Base-by-base conservation (phyloP, 2,329 filamentous ascomycete genomes). In the Diaporthe capsici region DNA sequence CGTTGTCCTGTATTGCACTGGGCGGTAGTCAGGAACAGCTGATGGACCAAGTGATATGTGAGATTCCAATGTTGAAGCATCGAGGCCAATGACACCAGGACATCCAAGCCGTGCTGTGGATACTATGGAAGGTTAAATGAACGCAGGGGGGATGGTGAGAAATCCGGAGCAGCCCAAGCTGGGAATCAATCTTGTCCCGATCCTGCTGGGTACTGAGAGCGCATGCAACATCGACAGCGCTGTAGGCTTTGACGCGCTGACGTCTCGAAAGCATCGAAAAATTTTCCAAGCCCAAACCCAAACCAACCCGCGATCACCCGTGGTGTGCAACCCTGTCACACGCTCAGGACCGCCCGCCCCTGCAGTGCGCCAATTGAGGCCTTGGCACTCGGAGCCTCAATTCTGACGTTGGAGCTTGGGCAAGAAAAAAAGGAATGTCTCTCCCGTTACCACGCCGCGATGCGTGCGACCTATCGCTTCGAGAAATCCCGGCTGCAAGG, bases 241-340 rank as follows among this genome's bases (percentile, higher is more conserved):
- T 28, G 34, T 53, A 49, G 31, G 42, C 57, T 53, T 42, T 22
- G 58, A 42, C 47, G 49, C 44, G 31, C 47, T 53, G 49, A 63
- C 60, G 49, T 42, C 44, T 39, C 47, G 22, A 25, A 15, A 53
- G 58, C 47, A 25, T 63, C 71, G 39, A 71, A 76, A 74, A 71
- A 4, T 65, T 74, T 74, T 74, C 71, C 71, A 37, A 60, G 37
- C 51, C 39, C 37, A 37, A 67, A 72, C 28, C 67, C 58, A 63
- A 72, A 55, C 17, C 65, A 70, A 44, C 65, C 75, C 75, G 75
- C 71, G 71, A 76, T 71, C 49, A 76, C 57, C 75, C 74, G 73
- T 47, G 37, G 28, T 34, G 53, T 42, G 37, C 49, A 47, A 74
- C 61, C 57, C 67, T 57, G 57, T 61, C 37, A n/a, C 17, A 51